Percentiles rank a stretch among this genome's conserved stretches.
These are phyloP conservation scores for Phaeosphaeria sp. DNA, from an alignment of 2,329 filamentous ascomycete genomes.

Conservation along the genomic window DNA sequence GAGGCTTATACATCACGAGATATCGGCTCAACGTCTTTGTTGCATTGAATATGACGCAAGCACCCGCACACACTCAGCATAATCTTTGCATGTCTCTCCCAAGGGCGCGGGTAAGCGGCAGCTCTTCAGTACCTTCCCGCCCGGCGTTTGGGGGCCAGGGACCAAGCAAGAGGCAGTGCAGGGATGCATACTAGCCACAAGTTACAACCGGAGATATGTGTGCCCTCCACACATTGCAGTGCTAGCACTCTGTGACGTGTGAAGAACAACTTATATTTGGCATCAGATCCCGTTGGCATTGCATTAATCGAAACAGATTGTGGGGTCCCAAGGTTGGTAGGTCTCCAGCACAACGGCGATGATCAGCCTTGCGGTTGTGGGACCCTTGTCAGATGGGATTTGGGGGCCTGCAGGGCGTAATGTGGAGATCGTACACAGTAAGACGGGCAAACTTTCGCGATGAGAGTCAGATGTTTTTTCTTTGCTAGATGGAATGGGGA, in stretches of 20 bases:
- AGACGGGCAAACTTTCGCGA: background rate
- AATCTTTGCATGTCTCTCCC: background rate
- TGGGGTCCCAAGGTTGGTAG: background rate
- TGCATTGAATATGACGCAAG: background rate
- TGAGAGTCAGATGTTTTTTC: background rate
- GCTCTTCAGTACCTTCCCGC: background rate
- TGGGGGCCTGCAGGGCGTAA: background rate
- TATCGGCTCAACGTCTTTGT: background rate
- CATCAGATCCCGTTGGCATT: background rate
- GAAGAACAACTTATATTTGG: background rate
- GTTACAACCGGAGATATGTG: background rate
- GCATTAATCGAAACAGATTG: background rate
- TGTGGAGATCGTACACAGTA: constrained; percentile 3
- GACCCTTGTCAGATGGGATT: background rate
- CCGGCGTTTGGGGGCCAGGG: background rate
- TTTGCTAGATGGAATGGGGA: background rate
- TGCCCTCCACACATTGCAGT: background rate
- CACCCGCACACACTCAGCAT: background rate
- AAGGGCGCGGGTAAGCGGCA: background rate
- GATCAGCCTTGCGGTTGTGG: background rate
- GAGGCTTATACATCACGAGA: background rate
- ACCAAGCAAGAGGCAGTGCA: background rate
- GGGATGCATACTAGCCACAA: background rate
- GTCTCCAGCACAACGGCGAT: background rate
- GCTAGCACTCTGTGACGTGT: background rate